A percentile compares a stretch with the other conserved stretches of the same genome.
Conservation (phyloP, 2,329 filamentous ascomycete species). For the Ophiostoma montium region DNA sequence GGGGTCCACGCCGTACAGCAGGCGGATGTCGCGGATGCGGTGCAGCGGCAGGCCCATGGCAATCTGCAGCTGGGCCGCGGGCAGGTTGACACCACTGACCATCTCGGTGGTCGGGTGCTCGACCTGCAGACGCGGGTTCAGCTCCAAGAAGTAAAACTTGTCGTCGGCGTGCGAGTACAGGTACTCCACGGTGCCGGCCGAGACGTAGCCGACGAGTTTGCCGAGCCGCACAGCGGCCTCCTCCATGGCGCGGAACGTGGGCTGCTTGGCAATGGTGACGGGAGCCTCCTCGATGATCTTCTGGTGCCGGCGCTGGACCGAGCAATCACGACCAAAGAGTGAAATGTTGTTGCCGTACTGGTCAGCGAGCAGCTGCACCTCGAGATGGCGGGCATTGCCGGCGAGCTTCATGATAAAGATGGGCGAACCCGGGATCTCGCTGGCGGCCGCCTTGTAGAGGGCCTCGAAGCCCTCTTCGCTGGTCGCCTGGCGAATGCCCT, state of each 20-base stretch:
- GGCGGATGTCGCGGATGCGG: slow-evolving; percentile 86
- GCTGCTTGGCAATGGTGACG: slow-evolving; percentile 81
- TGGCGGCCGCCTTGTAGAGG: slow-evolving; percentile 90
- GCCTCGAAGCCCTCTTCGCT: slow-evolving; percentile 70
- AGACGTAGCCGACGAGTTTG: slow-evolving; percentile 92
- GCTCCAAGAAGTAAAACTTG: slow-evolving; percentile 98
- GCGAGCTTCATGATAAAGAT: slow-evolving; percentile 99
- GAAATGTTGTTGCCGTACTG: slow-evolving; percentile 99
- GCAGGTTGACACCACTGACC: slow-evolving; percentile 95
- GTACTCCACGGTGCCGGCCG: slow-evolving; percentile 96
- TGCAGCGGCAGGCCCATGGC: slow-evolving; percentile 97
- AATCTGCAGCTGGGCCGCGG: slow-evolving; percentile 93
- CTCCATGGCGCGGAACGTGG: slow-evolving; percentile 93
- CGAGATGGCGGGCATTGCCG: slow-evolving; percentile 88
- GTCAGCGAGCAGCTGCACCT: slow-evolving; percentile 93
- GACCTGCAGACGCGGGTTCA: slow-evolving; percentile 98
- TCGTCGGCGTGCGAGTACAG: slow-evolving; percentile 95
- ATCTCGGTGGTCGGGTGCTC: slow-evolving; percentile 99
- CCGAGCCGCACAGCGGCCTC: slow-evolving; percentile 89
- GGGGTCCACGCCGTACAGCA: slow-evolving; percentile 91
- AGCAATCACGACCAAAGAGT: slow-evolving; percentile 95
- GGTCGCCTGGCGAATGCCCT: slow-evolving; percentile 94
- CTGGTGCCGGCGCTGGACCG: slow-evolving; percentile 93
- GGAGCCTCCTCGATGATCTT: slow-evolving; percentile 99
- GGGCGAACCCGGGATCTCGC: slow-evolving; percentile 93